Evolutionary conservation across 495 filamentous ascomycete species (phyloP).

Genomic region (Aspergillus sparsus): DNA sequence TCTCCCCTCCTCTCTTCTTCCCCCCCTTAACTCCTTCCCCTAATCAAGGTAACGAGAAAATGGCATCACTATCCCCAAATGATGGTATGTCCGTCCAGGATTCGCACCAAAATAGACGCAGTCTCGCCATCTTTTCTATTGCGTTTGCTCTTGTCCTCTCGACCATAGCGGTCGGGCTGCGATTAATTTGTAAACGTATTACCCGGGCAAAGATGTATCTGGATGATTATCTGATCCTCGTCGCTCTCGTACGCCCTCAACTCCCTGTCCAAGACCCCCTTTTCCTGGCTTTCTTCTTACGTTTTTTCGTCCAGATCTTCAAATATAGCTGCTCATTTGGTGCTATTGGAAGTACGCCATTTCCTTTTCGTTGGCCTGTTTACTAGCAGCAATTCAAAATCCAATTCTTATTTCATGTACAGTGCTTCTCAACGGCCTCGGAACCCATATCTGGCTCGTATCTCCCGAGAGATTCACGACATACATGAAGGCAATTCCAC

Average conservation of each 20-base stretch:
- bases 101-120: too few relatives aligned
- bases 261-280: not conserved
- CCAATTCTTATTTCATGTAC: not conserved
- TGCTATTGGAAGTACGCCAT: not conserved
- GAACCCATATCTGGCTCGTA: not conserved
- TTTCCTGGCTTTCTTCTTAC: not conserved
- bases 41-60: too few relatives aligned
- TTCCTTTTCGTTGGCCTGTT: not conserved
- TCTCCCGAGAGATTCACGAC: not conserved
- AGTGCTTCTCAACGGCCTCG: not conserved
- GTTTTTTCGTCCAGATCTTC: not conserved
- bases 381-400: not conserved
- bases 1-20: too few relatives aligned
- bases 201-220: not conserved
- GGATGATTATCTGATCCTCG: slow-evolving; percentile 1
- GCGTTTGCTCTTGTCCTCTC: not conserved
- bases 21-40: too few relatives aligned
- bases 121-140: not conserved
- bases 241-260: not conserved
- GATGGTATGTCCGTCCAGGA: too few relatives aligned
- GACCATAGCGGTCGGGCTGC: not conserved
- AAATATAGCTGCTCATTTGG: not conserved
- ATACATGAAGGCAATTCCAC: not conserved
- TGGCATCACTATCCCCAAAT: too few relatives aligned
- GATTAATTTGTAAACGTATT: not conserved